These are phyloP conservation scores for Amaranthus cruentus DNA, from an alignment of 148 eudicot genomes.

Conservation along the genomic window DNA sequence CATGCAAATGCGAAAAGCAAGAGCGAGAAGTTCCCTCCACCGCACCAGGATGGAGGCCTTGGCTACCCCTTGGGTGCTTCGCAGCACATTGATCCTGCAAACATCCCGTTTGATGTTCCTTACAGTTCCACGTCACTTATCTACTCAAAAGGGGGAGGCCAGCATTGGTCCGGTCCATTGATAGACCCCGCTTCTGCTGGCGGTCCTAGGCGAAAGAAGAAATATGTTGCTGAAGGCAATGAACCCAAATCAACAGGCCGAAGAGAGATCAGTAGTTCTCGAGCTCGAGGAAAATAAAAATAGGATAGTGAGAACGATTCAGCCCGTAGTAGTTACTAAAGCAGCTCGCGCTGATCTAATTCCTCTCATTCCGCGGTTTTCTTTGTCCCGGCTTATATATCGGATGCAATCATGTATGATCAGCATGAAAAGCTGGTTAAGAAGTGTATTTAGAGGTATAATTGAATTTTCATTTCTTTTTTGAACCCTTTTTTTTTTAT, in stretches of 20 bases:
- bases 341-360: slow-evolving; percentile 11
- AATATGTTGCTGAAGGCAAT: slow-evolving; percentile 28
- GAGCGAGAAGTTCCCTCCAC: slow-evolving; percentile 98
- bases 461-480: slow-evolving; percentile 7
- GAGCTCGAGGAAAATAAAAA: slow-evolving; percentile 32
- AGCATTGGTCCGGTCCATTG: slow-evolving; percentile 93
- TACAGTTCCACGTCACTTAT: slow-evolving; percentile 67
- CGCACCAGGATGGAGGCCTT: slow-evolving; percentile 92
- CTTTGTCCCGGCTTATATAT: slow-evolving; percentile 3
- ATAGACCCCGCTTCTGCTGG: slow-evolving; percentile 62
- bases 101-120: slow-evolving; percentile 72
- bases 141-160: slow-evolving; percentile 57
- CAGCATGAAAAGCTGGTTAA: slow-evolving; percentile 8
- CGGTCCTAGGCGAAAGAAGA: slow-evolving; percentile 54
- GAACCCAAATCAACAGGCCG: slow-evolving; percentile 30
- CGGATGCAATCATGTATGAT: neutral
- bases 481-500: neutral
- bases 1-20: slow-evolving; percentile 98
- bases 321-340: slow-evolving; percentile 9
- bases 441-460: slow-evolving; percentile 34
- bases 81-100: slow-evolving; percentile 79
- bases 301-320: slow-evolving; percentile 8
- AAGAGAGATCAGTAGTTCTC: slow-evolving; percentile 31
- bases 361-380: neutral
- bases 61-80: slow-evolving; percentile 87